A percentile compares a stretch with the other conserved stretches of the same genome.
Conservation (phyloP, 768 basidiomycete species). For the Mycena crocata region DNA sequence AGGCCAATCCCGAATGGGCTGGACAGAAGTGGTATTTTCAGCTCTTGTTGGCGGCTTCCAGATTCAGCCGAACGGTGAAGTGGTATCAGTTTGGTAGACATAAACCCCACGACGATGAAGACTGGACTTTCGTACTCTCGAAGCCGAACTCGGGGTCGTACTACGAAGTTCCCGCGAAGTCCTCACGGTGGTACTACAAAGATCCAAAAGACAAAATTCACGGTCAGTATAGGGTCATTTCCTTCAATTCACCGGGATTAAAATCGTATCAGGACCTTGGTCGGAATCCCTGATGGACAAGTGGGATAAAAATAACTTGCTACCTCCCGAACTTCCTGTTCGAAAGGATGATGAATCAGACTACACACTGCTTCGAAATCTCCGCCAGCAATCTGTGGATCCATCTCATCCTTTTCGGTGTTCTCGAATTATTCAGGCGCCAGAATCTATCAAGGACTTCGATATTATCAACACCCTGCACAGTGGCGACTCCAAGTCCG, state of each 20-base stretch:
- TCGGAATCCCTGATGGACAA: background rate
- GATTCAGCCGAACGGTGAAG: constrained; percentile 8
- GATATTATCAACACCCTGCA: background rate
- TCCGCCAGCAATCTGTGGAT: background rate
- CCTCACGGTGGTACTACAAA: background rate
- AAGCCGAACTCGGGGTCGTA: background rate
- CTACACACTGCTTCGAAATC: background rate
- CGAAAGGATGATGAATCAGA: background rate
- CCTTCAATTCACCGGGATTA: background rate
- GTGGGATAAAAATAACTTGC: background rate
- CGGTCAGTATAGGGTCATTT: background rate
- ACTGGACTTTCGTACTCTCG: constrained; percentile 6
- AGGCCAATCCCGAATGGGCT: background rate
- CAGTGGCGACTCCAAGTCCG: background rate
- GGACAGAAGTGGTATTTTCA: background rate
- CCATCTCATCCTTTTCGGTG: background rate
- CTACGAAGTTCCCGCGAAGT: constrained; percentile 3
- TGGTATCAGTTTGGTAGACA: constrained; percentile 15
- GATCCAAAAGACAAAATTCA: background rate
- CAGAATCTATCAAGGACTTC: constrained; percentile 17
- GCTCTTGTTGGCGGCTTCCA: background rate
- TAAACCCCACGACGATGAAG: background rate
- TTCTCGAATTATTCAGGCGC: background rate
- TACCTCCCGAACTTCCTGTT: background rate
- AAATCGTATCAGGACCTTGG: background rate